A percentile compares a stretch with the other conserved stretches of the same genome.
Conservation (phyloP, 75 land plant species). For the Azolla pinnata region DNA sequence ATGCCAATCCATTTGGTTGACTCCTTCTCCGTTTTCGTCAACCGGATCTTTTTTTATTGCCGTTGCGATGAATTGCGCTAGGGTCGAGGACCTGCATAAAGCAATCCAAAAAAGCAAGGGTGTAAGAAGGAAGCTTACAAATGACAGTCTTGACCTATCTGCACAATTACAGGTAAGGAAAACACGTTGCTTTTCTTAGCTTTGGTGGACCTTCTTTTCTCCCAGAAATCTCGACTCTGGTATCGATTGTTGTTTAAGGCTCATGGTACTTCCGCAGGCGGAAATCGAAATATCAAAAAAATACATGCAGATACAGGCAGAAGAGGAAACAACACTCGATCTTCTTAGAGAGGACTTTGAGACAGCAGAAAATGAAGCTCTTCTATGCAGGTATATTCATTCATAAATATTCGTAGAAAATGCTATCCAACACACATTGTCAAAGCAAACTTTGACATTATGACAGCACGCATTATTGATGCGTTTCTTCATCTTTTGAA, state of each 20-base stretch:
- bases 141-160: conserved; percentile 5
- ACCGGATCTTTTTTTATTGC: neutral
- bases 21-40: too few relatives aligned
- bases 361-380: conserved; percentile 27
- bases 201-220: too few relatives aligned
- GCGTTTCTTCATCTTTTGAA: conserved; percentile 6
- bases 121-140: conserved; percentile 4
- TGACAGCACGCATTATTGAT: too few relatives aligned
- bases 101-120: conserved; percentile 4
- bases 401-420: neutral
- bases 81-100: conserved; percentile 3
- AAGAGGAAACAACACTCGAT: conserved; percentile 23
- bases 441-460: too few relatives aligned
- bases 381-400: conserved; percentile 14
- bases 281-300: conserved; percentile 9
- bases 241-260: too few relatives aligned
- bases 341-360: conserved; percentile 26
- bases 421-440: too few relatives aligned
- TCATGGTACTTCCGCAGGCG: conserved; percentile 11
- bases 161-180: neutral
- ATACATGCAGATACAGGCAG: conserved; percentile 13
- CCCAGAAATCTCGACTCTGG: too few relatives aligned
- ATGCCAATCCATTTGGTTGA: too few relatives aligned
- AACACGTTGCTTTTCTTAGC: too few relatives aligned
- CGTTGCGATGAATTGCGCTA: too few relatives aligned